phyloP scores from a whole-genome alignment of 2,329 filamentous ascomycete species.

The Pyricularia sp. region DNA sequence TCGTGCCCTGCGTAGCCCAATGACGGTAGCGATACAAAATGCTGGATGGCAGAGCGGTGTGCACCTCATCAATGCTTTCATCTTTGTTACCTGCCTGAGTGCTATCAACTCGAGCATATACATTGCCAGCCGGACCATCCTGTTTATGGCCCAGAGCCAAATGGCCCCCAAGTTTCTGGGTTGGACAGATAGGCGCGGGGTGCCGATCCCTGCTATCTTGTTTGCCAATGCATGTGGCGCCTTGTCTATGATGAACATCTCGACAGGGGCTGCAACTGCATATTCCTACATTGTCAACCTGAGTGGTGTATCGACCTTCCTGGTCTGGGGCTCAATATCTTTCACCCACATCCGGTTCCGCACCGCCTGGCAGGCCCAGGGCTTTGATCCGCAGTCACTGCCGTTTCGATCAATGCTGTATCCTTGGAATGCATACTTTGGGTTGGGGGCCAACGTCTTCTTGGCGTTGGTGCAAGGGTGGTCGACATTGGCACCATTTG shows the following conservation, averaged over 20 bases:
- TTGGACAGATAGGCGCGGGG: constrained; percentile 55
- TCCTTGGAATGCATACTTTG: constrained; percentile 51
- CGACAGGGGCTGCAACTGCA: constrained; percentile 53
- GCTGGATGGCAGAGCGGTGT: constrained; percentile 66
- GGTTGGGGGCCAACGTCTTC: constrained; percentile 46
- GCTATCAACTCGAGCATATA: constrained; percentile 71
- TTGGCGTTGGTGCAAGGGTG: constrained; percentile 53
- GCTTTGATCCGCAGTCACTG: constrained; percentile 41
- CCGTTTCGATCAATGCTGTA: constrained; percentile 47
- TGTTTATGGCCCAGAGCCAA: constrained; percentile 66
- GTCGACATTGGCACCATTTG: constrained; percentile 48
- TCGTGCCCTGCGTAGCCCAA: constrained; percentile 59
- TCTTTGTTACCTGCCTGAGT: constrained; percentile 62
- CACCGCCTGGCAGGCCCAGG: constrained; percentile 49
- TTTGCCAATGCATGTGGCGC: constrained; percentile 63
- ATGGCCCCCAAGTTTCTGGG: constrained; percentile 64
- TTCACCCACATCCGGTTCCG: constrained; percentile 67
- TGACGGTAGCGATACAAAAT: constrained; percentile 65
- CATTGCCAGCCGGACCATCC: constrained; percentile 63
- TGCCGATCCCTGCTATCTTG: constrained; percentile 51
- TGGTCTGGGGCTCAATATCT: constrained; percentile 63
- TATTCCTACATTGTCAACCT: constrained; percentile 64
- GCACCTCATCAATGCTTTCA: constrained; percentile 70
- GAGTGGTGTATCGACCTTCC: constrained; percentile 59
- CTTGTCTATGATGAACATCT: constrained; percentile 67